Conservation (phyloP, 176 grass and related monocot species). For the Rhynchospora tenuis region DNA sequence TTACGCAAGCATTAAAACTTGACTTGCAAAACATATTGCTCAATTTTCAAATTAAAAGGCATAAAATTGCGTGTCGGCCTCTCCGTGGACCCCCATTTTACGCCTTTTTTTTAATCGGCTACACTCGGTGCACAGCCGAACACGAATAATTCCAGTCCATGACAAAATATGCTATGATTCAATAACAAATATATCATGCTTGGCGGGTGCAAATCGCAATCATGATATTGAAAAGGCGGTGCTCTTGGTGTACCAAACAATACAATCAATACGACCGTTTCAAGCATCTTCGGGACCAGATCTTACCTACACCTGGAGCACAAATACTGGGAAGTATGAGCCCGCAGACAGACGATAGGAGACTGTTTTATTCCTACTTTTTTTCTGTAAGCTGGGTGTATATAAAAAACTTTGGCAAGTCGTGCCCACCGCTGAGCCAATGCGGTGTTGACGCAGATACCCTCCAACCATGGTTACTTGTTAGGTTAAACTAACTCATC, state of each 20-base stretch:
- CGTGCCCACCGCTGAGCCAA: background rate
- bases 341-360: background rate
- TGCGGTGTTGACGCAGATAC: background rate
- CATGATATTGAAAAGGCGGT: background rate
- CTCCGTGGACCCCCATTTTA: background rate
- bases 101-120: background rate
- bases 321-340: background rate
- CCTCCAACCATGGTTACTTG: slow-evolving; percentile 14
- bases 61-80: slow-evolving; percentile 17
- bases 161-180: too few relatives aligned
- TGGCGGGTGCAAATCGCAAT: background rate
- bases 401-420: background rate
- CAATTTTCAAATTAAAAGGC: background rate
- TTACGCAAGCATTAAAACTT: background rate
- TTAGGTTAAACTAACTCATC: slow-evolving; percentile 18
- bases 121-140: background rate
- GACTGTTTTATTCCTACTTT: background rate
- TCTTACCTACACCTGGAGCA: background rate
- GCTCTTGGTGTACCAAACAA: slow-evolving; percentile 4
- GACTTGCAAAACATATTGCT: background rate
- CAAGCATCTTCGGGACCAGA: background rate
- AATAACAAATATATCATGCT: background rate
- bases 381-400: background rate
- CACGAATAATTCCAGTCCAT: background rate
- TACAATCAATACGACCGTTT: slow-evolving; percentile 8